Evolutionary conservation across 805 yeast genomes (phyloP).

Genomic region (Candida morakotiae): DNA sequence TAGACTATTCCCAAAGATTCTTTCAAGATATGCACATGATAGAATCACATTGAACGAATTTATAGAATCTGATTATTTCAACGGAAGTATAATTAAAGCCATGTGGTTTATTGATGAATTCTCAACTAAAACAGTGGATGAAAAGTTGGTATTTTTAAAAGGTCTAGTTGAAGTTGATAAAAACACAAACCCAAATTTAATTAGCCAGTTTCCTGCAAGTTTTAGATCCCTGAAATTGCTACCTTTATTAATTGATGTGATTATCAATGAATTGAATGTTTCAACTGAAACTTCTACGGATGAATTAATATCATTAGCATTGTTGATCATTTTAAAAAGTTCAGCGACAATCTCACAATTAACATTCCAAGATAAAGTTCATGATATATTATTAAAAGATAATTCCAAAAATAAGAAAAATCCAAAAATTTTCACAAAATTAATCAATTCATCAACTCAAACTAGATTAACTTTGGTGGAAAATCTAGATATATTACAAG

Average conservation of each 20-base stretch:
- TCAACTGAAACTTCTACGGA: constrained; percentile 14
- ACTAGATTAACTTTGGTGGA: constrained; percentile 33
- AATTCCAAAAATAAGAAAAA: constrained; percentile 19
- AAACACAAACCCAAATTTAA: constrained; percentile 13
- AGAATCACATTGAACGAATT: constrained; percentile 62
- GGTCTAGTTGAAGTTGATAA: constrained; percentile 46
- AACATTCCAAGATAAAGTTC: constrained; percentile 69
- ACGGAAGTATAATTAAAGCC: constrained; percentile 77
- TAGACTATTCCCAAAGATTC: constrained; percentile 46
- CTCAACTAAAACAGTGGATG: constrained; percentile 65
- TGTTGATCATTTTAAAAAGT: constrained; percentile 56
- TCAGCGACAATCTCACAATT: constrained; percentile 68
- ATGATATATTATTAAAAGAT: constrained; percentile 38
- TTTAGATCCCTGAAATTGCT: constrained; percentile 65
- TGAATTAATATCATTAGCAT: constrained; percentile 39
- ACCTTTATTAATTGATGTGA: constrained; percentile 57
- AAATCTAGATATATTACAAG: constrained; percentile 43
- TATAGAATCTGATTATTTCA: constrained; percentile 69
- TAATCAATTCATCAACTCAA: constrained; percentile 29
- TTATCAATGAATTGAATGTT: constrained; percentile 36
- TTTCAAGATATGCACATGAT: constrained; percentile 54
- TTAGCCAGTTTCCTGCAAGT: constrained; percentile 36
- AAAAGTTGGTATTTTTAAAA: constrained; percentile 63
- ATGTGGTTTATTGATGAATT: constrained; percentile 80
- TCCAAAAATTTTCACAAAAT: constrained; percentile 17